Conservation (phyloP, 2,329 filamentous ascomycete genomes). For the Magnaporthiopsis incrustans region DNA sequence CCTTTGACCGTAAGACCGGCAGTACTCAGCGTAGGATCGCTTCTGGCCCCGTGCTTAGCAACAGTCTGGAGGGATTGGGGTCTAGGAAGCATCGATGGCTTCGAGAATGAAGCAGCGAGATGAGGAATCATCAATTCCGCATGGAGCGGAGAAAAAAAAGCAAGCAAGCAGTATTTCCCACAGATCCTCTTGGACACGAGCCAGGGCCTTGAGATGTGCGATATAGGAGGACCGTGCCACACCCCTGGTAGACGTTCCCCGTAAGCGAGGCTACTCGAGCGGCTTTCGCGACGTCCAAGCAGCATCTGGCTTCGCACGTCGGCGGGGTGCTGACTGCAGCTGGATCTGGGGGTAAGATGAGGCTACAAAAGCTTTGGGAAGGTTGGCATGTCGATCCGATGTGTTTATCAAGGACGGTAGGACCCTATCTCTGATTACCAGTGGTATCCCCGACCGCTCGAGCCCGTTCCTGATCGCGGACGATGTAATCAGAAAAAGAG, state of each 20-base stretch:
- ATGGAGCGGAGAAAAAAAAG: background rate
- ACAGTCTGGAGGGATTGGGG: background rate
- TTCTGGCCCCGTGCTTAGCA: background rate
- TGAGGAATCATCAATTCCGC: background rate
- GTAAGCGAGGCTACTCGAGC: background rate
- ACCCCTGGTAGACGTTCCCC: no score
- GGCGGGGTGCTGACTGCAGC: background rate
- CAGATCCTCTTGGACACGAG: background rate
- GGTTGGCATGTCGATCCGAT: background rate
- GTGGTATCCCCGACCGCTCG: background rate
- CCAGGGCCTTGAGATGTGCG: background rate
- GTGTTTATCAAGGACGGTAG: background rate
- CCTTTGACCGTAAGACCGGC: background rate
- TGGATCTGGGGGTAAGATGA: background rate
- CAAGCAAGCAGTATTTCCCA: background rate
- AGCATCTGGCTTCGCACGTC: background rate
- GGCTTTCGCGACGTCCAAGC: no score
- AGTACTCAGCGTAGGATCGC: background rate
- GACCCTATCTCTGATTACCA: background rate
- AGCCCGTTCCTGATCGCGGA: background rate
- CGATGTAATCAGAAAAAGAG: background rate
- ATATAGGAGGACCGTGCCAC: background rate
- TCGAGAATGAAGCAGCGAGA: background rate
- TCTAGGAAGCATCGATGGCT: background rate
- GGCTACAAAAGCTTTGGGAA: background rate